Percentiles rank a stretch among this genome's conserved stretches.
Evolutionary conservation across 306 rosid species (phyloP).

Genomic region (Elaeagnus macrophylla): DNA sequence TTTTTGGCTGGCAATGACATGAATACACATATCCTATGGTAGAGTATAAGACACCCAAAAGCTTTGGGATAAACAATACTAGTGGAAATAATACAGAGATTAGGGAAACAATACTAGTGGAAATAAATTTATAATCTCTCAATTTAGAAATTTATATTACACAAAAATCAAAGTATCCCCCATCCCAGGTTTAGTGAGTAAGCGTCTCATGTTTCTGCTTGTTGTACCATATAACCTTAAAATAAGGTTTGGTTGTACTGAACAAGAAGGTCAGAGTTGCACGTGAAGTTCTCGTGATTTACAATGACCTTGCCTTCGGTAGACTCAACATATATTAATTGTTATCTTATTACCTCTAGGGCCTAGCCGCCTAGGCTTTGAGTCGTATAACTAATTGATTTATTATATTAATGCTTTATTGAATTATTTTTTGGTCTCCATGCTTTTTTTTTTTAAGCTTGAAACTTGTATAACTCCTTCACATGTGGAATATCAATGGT

Average conservation of each 20-base stretch:
- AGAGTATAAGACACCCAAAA: conserved; percentile 22
- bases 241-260: conserved; percentile 32
- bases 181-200: conserved; percentile 19
- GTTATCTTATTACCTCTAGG: background rate
- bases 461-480: conserved; percentile 10
- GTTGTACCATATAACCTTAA: conserved; percentile 11
- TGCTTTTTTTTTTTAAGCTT: conserved; percentile 17
- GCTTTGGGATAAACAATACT: conserved; percentile 24
- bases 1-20: no score
- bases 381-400: background rate
- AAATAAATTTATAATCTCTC: conserved; percentile 24
- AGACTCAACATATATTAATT: conserved; percentile 32
- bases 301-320: conserved; percentile 60
- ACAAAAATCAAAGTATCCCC: conserved; percentile 37
- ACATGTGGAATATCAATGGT: conserved; percentile 26
- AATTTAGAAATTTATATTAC: background rate
- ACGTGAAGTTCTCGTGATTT: conserved; percentile 91
- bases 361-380: conserved; percentile 16
- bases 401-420: conserved; percentile 5
- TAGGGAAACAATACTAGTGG: conserved; percentile 13
- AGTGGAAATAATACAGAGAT: conserved; percentile 19
- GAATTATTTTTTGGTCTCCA: conserved; percentile 18
- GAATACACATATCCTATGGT: conserved; percentile 3
- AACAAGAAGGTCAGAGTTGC: conserved; percentile 66
- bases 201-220: conserved; percentile 28